Evolutionary conservation across 2,329 filamentous ascomycete genomes (phyloP).

Genomic region (Fusarium protoensiforme): DNA sequence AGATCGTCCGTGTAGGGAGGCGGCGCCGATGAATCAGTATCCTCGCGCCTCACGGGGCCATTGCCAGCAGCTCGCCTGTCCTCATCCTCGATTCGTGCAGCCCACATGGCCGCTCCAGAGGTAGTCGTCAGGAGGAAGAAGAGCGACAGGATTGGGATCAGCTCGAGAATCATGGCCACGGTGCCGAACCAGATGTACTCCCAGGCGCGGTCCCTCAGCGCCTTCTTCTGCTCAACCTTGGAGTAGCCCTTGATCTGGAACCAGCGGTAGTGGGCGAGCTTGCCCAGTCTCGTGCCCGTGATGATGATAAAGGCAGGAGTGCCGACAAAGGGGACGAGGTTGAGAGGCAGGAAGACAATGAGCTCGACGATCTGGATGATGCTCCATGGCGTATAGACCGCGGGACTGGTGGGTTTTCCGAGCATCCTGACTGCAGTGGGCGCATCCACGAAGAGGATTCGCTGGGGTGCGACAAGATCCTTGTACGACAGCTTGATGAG

Average conservation of each 20-base stretch:
- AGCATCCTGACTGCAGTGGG: slow-evolving; percentile 81
- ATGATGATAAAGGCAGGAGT: slow-evolving; percentile 87
- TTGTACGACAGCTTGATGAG: slow-evolving; percentile 79
- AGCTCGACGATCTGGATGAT: slow-evolving; percentile 91
- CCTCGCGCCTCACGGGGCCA: slow-evolving; percentile 16
- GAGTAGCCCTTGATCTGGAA: slow-evolving; percentile 82
- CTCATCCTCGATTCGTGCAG: slow-evolving; percentile 77
- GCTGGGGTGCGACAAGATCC: slow-evolving; percentile 73
- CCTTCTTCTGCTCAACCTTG: slow-evolving; percentile 78
- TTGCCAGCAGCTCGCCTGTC: slow-evolving; percentile 40
- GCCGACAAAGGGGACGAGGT: slow-evolving; percentile 86
- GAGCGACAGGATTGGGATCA: slow-evolving; percentile 93
- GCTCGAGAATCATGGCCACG: slow-evolving; percentile 82
- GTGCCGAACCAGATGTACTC: slow-evolving; percentile 96
- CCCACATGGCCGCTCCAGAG: slow-evolving; percentile 88
- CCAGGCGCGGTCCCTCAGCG: slow-evolving; percentile 75
- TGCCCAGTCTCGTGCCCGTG: slow-evolving; percentile 88
- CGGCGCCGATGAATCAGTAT: slow-evolving; percentile 35
- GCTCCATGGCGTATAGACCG: slow-evolving; percentile 89
- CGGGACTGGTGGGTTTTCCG: slow-evolving; percentile 80
- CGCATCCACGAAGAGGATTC: slow-evolving; percentile 74
- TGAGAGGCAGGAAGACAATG: slow-evolving; percentile 81
- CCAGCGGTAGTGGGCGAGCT: slow-evolving; percentile 91
- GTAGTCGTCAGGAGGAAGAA: slow-evolving; percentile 92
- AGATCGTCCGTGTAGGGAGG: slow-evolving; percentile 45